Conservation (phyloP, 495 filamentous ascomycete species). For the Aspergillus diversus region DNA sequence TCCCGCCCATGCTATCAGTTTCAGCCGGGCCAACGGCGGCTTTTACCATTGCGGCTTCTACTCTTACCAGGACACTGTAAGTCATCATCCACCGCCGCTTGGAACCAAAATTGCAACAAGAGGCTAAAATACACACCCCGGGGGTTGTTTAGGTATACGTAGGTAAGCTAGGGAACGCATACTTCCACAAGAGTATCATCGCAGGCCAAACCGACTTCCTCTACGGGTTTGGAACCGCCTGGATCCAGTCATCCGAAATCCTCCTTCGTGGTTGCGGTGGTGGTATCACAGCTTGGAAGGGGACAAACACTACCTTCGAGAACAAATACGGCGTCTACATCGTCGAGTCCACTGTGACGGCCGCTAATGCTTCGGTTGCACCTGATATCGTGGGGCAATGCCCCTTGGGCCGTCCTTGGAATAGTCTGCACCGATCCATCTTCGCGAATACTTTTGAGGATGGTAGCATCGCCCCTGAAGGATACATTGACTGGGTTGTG, state of each 20-base stretch:
- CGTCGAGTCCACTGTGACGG: constrained; percentile 48
- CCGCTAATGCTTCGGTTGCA: constrained; percentile 55
- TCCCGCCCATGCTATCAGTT: constrained; percentile 57
- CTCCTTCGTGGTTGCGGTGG: constrained; percentile 60
- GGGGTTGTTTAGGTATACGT: constrained; percentile 51
- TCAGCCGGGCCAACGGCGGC: constrained; percentile 59
- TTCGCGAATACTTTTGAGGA: constrained; percentile 58
- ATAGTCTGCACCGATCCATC: constrained; percentile 55
- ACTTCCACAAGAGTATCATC: constrained; percentile 56
- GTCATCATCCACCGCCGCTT: constrained; percentile 14
- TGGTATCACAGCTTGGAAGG: constrained; percentile 69
- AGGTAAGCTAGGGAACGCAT: constrained; percentile 63
- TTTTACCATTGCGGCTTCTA: constrained; percentile 63
- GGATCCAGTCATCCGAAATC: constrained; percentile 47
- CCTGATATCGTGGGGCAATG: constrained; percentile 51
- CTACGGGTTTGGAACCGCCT: constrained; percentile 58
- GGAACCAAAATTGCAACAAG: constrained; percentile 5
- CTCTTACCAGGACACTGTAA: constrained; percentile 62
- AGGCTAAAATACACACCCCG: neutral
- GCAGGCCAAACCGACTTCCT: constrained; percentile 66
- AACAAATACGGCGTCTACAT: constrained; percentile 70
- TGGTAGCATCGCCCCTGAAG: constrained; percentile 49
- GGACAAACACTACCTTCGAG: constrained; percentile 61
- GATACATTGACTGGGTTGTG: constrained; percentile 59
- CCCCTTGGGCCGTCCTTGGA: constrained; percentile 63